A percentile compares a stretch with the other conserved stretches of the same genome.
phyloP scores from a whole-genome alignment of 345 rosid species.

The Barbarea vulgaris region DNA sequence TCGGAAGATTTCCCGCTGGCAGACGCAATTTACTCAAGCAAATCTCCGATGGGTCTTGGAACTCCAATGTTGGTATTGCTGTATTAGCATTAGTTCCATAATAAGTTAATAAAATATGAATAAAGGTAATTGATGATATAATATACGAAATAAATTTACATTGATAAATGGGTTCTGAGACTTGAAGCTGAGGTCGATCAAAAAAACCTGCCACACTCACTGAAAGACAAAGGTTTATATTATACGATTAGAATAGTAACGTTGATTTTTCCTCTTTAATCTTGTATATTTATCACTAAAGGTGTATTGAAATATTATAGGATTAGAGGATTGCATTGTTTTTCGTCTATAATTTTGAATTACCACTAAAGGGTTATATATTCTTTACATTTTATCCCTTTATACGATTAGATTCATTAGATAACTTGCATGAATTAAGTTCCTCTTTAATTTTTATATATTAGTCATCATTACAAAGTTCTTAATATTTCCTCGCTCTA shows the following conservation, averaged over 20 bases:
- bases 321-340: neutral
- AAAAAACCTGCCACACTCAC: slow-evolving; percentile 46
- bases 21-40: slow-evolving; percentile 64
- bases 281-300: neutral
- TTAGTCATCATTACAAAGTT: neutral
- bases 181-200: slow-evolving; percentile 62
- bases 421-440: neutral
- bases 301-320: neutral
- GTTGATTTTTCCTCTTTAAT: neutral
- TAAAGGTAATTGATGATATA: neutral
- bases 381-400: neutral
- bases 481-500: neutral
- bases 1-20: slow-evolving; percentile 65
- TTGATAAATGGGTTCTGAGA: slow-evolving; percentile 58
- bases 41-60: slow-evolving; percentile 88
- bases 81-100: slow-evolving; percentile 18
- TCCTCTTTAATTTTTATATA: neutral
- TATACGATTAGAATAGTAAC: neutral
- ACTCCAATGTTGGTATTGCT: slow-evolving; percentile 70
- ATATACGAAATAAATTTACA: slow-evolving; percentile 42
- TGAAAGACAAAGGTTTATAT: slow-evolving; percentile 26
- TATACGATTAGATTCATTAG: neutral
- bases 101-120: slow-evolving; percentile 13
- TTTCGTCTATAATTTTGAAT: neutral
- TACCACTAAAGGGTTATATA: neutral